phyloP scores from a whole-genome alignment of 2,329 filamentous ascomycete genomes.

The Pseudogymnoascus pannorum region DNA sequence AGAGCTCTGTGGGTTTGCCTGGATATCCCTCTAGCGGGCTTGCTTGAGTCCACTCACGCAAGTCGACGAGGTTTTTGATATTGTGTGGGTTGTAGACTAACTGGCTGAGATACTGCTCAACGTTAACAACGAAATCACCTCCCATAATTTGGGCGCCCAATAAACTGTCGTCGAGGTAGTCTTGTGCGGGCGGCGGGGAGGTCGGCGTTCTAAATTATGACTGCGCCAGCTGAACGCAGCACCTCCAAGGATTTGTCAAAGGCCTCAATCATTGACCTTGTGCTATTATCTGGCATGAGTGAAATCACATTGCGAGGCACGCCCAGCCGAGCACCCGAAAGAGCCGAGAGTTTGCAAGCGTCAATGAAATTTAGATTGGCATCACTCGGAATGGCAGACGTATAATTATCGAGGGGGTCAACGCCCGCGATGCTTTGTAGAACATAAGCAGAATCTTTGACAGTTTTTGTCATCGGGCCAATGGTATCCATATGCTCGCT shows the following conservation, averaged over 20 bases:
- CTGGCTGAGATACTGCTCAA: conserved; percentile 48
- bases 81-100: conserved; percentile 51
- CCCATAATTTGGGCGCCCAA: conserved; percentile 37
- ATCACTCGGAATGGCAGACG: conserved; percentile 48
- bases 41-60: conserved; percentile 47
- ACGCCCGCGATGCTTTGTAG: conserved; percentile 56
- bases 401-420: conserved; percentile 57
- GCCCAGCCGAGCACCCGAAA: conserved; percentile 54
- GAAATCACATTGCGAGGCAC: conserved; percentile 52
- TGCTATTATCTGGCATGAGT: conserved; percentile 10
- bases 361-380: conserved; percentile 51
- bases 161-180: conserved; percentile 30
- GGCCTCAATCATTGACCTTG: conserved; percentile 24
- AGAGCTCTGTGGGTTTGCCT: no score
- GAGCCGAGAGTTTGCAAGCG: conserved; percentile 45
- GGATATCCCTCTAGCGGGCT: no score
- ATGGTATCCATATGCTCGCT: conserved; percentile 57
- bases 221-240: conserved; percentile 49
- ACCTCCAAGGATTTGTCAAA: conserved; percentile 49
- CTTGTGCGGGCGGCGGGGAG: conserved; percentile 46
- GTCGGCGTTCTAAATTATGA: conserved; percentile 50
- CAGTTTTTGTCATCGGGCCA: conserved; percentile 56
- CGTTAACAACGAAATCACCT: conserved; percentile 53
- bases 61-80: conserved; percentile 43
- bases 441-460: conserved; percentile 56